These are phyloP conservation scores for Leishmania martiniquensis DNA, from an alignment of 208 protist genomes.

Conservation along the genomic window DNA sequence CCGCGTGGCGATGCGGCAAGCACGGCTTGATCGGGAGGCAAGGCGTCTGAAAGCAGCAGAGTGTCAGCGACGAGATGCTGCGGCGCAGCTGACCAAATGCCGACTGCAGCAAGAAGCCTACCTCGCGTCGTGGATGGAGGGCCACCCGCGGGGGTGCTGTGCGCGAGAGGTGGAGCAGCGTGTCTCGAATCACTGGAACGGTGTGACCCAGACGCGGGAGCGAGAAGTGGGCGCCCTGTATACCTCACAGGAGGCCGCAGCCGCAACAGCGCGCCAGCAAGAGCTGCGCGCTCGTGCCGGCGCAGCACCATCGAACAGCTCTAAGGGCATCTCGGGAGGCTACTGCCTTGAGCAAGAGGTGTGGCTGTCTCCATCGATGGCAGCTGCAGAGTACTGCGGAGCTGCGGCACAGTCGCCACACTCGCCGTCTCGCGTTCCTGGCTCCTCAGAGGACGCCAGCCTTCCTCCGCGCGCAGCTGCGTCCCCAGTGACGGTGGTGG, in stretches of 20 bases:
- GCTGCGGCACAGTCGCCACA: neutral
- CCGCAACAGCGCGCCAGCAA: slow-evolving; percentile 18
- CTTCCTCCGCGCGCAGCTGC: neutral
- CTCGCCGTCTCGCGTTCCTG: neutral
- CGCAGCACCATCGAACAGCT: slow-evolving; percentile 10
- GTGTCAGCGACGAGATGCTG: slow-evolving; percentile 19
- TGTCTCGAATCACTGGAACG: neutral
- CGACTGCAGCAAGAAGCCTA: slow-evolving; percentile 12
- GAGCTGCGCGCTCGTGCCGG: slow-evolving; percentile 26
- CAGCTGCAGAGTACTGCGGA: neutral
- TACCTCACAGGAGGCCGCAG: slow-evolving; percentile 11
- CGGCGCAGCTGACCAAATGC: slow-evolving; percentile 18
- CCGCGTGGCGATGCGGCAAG: slow-evolving; percentile 12
- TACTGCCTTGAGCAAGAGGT: neutral
- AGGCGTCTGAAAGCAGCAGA: slow-evolving; percentile 33
- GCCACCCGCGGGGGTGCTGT: slow-evolving; percentile 26
- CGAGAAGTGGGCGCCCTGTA: slow-evolving; percentile 27
- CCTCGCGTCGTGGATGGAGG: slow-evolving; percentile 26
- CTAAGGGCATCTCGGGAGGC: neutral
- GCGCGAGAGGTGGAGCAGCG: slow-evolving; percentile 14
- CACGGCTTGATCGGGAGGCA: slow-evolving; percentile 20
- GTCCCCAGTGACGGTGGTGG: neutral
- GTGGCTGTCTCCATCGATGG: neutral
- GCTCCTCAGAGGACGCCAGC: neutral
- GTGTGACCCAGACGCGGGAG: slow-evolving; percentile 2